phyloP scores from a whole-genome alignment of 2,329 filamentous ascomycete species.

The Mycosphaerelloides madeirae region DNA sequence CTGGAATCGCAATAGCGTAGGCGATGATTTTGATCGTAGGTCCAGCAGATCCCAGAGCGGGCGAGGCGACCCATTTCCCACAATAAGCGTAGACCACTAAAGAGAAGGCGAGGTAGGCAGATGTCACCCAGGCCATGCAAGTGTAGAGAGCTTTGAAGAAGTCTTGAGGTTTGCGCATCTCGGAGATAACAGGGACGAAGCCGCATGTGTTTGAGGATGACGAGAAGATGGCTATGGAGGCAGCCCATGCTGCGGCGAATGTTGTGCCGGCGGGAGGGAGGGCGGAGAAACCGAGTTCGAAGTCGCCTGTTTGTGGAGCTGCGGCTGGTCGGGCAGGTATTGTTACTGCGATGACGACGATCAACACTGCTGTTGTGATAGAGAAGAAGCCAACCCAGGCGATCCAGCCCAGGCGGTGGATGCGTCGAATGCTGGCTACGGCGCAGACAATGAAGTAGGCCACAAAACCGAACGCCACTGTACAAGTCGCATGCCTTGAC shows the following conservation, averaged over 20 bases:
- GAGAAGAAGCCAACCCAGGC: conserved; percentile 32
- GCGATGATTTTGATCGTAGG: conserved; percentile 40
- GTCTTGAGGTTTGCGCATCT: conserved; percentile 36
- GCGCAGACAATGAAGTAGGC: conserved; percentile 37
- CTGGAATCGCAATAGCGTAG: conserved; percentile 36
- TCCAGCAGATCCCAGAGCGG: conserved; percentile 46
- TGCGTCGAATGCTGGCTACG: conserved; percentile 34
- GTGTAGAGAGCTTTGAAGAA: conserved; percentile 33
- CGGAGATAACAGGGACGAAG: conserved; percentile 37
- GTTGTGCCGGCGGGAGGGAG: conserved; percentile 8
- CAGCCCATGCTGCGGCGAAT: conserved; percentile 12
- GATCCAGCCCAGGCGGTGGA: conserved; percentile 31
- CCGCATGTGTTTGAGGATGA: conserved; percentile 12
- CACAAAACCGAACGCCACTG: conserved; percentile 38
- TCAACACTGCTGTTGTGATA: conserved; percentile 26
- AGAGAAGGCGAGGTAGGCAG: conserved; percentile 36
- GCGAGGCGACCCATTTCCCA: conserved; percentile 45
- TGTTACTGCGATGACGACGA: conserved; percentile 31
- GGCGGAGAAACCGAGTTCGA: conserved; percentile 27
- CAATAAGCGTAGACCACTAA: conserved; percentile 45
- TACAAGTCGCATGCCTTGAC: conserved; percentile 31
- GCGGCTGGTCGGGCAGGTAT: conserved; percentile 32
- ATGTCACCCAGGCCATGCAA: conserved; percentile 17
- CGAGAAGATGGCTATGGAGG: conserved; percentile 11
- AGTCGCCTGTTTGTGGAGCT: conserved; percentile 27